Conservation (phyloP, 2,329 filamentous ascomycete genomes). For the Alternaria solani region DNA sequence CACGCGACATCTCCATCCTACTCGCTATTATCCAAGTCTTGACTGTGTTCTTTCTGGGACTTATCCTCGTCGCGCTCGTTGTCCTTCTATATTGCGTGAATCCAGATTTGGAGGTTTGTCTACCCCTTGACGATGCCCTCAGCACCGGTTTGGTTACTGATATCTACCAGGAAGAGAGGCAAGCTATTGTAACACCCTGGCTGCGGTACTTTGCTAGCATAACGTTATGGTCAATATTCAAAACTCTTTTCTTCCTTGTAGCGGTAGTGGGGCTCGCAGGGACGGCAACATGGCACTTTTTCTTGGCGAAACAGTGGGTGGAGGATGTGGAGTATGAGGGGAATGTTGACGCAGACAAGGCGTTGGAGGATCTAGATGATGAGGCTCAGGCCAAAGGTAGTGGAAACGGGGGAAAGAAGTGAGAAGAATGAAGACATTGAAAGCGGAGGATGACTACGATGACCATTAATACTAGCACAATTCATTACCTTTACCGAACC, state of each 20-base stretch:
- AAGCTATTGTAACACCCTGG: slow-evolving; percentile 54
- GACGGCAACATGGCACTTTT: slow-evolving; percentile 25
- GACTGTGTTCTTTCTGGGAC: slow-evolving; percentile 52
- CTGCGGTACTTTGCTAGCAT: slow-evolving; percentile 46
- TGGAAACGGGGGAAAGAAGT: slow-evolving; percentile 3
- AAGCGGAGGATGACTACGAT: not conserved
- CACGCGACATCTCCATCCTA: slow-evolving; percentile 59
- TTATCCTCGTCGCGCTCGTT: slow-evolving; percentile 52
- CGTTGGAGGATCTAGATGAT: slow-evolving; percentile 34
- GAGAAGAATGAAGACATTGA: not conserved
- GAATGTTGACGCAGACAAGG: slow-evolving; percentile 41
- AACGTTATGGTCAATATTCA: slow-evolving; percentile 27
- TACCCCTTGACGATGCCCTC: not conserved
- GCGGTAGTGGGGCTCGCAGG: slow-evolving; percentile 11
- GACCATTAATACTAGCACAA: not conserved
- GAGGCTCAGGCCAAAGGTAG: slow-evolving; percentile 8
- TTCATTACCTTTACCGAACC: not conserved
- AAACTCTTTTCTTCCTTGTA: slow-evolving; percentile 9
- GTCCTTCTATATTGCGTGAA: slow-evolving; percentile 57
- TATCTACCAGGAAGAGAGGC: slow-evolving; percentile 45
- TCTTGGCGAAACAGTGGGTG: slow-evolving; percentile 33
- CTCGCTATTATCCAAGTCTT: slow-evolving; percentile 59
- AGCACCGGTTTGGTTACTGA: not conserved
- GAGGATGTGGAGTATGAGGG: slow-evolving; percentile 41
- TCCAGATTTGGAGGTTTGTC: slow-evolving; percentile 55